Evolutionary conservation across 495 filamentous ascomycete genomes (phyloP), one percentile per base, ranked within the genome.

Genomic region (Penicillium canariense): DNA sequence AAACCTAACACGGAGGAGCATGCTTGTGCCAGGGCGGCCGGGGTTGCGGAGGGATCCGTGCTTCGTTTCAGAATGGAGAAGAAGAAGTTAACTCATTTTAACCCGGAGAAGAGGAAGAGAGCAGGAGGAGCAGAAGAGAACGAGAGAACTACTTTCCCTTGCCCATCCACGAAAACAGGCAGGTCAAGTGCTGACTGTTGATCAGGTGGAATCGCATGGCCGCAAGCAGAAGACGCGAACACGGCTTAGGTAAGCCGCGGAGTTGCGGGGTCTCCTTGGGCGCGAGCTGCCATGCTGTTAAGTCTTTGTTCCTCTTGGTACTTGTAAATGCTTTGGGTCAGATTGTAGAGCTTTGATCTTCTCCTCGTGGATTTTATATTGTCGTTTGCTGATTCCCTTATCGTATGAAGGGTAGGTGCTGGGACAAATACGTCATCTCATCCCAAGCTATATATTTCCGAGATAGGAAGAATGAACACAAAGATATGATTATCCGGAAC

Each of bases 11-110:
- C 49, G 51, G 48, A 43, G 50, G 61, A 34, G 44, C 44, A 58
- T 60, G 31, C 54, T 56, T 38, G 44, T 56, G 47, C 43, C 39
- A 49, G 44, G 57, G 45, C 30, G 56, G 61, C 44, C 44, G 52
- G 56, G 63, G 49, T 43, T 61, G 58, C 63, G 48, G 61, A 60
- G 55, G 57, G 72, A 75, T 71, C 70, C 66, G 70, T 73, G 72
- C 69, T 69, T 58, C 56, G 72, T 73, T 71, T 73, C 68, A 72
- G 62, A 63, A 51, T 36, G 25, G 18, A 48, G 28, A 38, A 47
- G 46, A 58, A 18, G 48, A 59, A n/a, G n/a, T n/a, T n/a, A n/a
- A n/a, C 35, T 49, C 25, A 48, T n/a, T 52, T 45, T 43, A 52
- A 52, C 18, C 45, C 54, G 45, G 27, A 34, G 22, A 48, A 42